Evolutionary conservation across 371 early-diverging fungal genomes (phyloP).

Genomic region (Furculomyces boomerangus): DNA sequence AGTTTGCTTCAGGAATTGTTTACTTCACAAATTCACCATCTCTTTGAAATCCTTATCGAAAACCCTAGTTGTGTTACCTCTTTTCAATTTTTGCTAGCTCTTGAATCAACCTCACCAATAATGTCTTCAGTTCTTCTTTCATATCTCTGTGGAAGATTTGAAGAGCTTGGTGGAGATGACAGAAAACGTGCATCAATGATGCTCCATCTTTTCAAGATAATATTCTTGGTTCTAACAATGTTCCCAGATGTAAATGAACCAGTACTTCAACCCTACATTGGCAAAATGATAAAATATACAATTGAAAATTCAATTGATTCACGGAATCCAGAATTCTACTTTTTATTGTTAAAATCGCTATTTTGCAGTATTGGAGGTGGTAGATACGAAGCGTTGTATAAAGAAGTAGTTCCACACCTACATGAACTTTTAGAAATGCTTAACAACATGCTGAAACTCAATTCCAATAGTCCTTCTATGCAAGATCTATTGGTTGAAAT

Average conservation of each 20-base stretch:
- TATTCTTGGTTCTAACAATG: conserved; percentile 82
- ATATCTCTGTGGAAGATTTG: conserved; percentile 34
- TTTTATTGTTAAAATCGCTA: conserved; percentile 72
- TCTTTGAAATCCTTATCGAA: conserved; percentile 64
- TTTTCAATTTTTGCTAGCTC: conserved; percentile 77
- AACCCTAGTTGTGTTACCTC: conserved; percentile 67
- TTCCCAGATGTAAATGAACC: conserved; percentile 86
- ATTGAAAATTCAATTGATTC: conserved; percentile 69
- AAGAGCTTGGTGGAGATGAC: conserved; percentile 63
- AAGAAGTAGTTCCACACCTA: conserved; percentile 83
- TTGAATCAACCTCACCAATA: conserved; percentile 32
- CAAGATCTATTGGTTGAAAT: conserved; percentile 74
- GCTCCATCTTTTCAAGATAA: conserved; percentile 78
- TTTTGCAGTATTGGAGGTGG: conserved; percentile 80
- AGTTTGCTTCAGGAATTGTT: conserved; percentile 91
- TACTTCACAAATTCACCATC: conserved; percentile 63
- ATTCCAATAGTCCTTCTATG: conserved; percentile 67
- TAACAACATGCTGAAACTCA: conserved; percentile 51
- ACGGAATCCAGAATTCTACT: conserved; percentile 77
- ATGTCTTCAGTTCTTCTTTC: conserved; percentile 24
- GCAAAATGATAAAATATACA: conserved; percentile 71
- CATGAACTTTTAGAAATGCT: conserved; percentile 78
- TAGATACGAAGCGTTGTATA: conserved; percentile 52
- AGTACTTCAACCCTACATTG: conserved; percentile 77
- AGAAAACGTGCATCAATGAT: conserved; percentile 55